A percentile compares a stretch with the other conserved stretches of the same genome.
Evolutionary conservation across 2,329 filamentous ascomycete species (phyloP).

Genomic region (Hypoxylon sp.): DNA sequence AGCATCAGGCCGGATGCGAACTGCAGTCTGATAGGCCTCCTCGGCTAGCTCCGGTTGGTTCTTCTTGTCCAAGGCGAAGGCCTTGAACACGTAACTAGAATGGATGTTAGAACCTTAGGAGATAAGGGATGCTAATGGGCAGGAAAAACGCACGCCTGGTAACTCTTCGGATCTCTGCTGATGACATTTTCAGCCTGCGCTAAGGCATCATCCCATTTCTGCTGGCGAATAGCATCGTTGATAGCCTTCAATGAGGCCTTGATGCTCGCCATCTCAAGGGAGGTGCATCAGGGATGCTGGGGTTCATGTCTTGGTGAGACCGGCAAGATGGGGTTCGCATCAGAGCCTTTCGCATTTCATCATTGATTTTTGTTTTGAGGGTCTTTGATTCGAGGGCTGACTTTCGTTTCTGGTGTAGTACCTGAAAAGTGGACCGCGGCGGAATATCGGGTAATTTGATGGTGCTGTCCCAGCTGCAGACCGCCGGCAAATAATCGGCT

Average conservation of each 20-base stretch:
- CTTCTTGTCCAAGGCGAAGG: slow-evolving; percentile 85
- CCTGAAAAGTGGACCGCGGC: slow-evolving; percentile 13
- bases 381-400: slow-evolving; percentile 1
- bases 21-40: slow-evolving; percentile 80
- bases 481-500: background rate
- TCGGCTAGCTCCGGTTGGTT: slow-evolving; percentile 80
- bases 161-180: slow-evolving; percentile 80
- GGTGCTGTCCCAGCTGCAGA: background rate
- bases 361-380: slow-evolving; percentile 42
- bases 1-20: slow-evolving; percentile 80
- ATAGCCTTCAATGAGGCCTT: slow-evolving; percentile 88
- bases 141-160: slow-evolving; percentile 76
- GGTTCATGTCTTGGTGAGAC: slow-evolving; percentile 47
- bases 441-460: slow-evolving; percentile 24
- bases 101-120: slow-evolving; percentile 23
- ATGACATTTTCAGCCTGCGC: slow-evolving; percentile 78
- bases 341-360: slow-evolving; percentile 41
- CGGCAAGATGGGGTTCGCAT: slow-evolving; percentile 15
- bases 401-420: slow-evolving; percentile 6
- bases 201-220: slow-evolving; percentile 83
- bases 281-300: slow-evolving; percentile 27
- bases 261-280: slow-evolving; percentile 63
- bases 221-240: slow-evolving; percentile 80
- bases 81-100: slow-evolving; percentile 83
- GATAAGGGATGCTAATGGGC: slow-evolving; percentile 5